A percentile compares a stretch with the other conserved stretches of the same genome.
Conservation (phyloP, 202 grass and related monocot genomes). For the Digitaria exilis region DNA sequence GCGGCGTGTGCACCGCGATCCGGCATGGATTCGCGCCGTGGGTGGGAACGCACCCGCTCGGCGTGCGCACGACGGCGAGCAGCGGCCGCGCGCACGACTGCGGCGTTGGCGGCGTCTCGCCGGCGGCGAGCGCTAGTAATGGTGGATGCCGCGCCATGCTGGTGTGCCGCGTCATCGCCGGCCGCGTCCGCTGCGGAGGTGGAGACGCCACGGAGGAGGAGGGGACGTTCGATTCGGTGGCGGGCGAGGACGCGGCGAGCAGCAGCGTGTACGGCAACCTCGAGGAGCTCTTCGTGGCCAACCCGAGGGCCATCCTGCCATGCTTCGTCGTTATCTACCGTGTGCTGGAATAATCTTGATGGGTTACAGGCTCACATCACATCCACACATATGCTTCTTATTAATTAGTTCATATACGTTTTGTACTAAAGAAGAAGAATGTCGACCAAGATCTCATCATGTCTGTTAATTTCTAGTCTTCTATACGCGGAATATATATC, state of each 20-base stretch:
- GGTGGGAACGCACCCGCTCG: slow-evolving; percentile 44
- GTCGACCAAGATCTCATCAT: neutral
- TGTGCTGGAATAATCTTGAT: slow-evolving; percentile 39
- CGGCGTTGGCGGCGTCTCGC: neutral
- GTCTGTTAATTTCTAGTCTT: neutral
- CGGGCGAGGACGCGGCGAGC: slow-evolving; percentile 48
- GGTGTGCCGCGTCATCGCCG: slow-evolving; percentile 95
- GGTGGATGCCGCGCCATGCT: slow-evolving; percentile 66
- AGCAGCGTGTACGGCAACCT: slow-evolving; percentile 59
- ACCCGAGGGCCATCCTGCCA: slow-evolving; percentile 86
- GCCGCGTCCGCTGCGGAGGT: slow-evolving; percentile 44
- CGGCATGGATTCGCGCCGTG: slow-evolving; percentile 64
- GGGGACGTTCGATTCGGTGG: slow-evolving; percentile 67
- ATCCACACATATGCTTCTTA: neutral
- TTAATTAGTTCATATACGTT: neutral
- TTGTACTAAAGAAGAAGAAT: neutral
- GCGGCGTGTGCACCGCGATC: slow-evolving; percentile 76
- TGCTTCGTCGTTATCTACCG: slow-evolving; percentile 98
- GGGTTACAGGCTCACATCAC: no score
- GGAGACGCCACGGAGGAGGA: neutral
- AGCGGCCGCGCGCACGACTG: slow-evolving; percentile 84
- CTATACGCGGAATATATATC: neutral
- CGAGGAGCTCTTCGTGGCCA: slow-evolving; percentile 93
- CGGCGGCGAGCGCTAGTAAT: neutral
- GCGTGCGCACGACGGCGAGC: slow-evolving; percentile 83